Base-by-base conservation (phyloP, 371 early-diverging fungal species). In the Apophysomyces ossiformis region DNA sequence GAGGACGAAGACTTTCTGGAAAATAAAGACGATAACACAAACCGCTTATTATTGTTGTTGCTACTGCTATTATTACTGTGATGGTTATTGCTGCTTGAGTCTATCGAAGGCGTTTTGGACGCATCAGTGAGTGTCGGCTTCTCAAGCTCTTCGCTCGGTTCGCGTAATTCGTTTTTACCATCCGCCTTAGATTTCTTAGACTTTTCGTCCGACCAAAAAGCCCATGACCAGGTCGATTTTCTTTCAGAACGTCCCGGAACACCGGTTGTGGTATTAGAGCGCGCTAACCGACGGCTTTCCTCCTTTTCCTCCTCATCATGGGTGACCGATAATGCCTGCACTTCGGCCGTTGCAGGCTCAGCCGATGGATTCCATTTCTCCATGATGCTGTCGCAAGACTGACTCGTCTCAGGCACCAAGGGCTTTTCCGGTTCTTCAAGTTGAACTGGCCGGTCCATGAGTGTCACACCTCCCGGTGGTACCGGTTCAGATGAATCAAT, bases 141-240 rank as follows among this genome's bases (percentile, higher is more conserved):
- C 5, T 50, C 54, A 16, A 16, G 8, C 21, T 50, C 54, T 7
- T 50, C 54, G 9, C 54, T 50, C 7, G 54, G 11, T 21, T 6
- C 21, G 9, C 54, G 54, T 21, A 21, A n/a, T 11, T 50, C 54
- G 21, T 50, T 61, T 47, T 44, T 46, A 36, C n/a, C 58, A 35
- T 65, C 59, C 36, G 54, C 12, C 57, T 61, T 71, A 44, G 46
- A 37, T 26, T 60, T 60, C 32, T 66, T 66, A 16, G 68, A 58
- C 13, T 65, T 61, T 18, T 68, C 64, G 21, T 50, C 54, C 1
- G 63, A 67, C 60, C 64, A 58, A 37, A 68, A 72, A 5, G 68
- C 58, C 72, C 72, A 72, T 35, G 72, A 68, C 72, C 72, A 72
- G 0, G 68, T 46, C 38, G 68, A 66, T 43, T 72, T 72, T 13